Base-by-base conservation (phyloP, 331 rosid species). In the Phaseolus coccineus region DNA sequence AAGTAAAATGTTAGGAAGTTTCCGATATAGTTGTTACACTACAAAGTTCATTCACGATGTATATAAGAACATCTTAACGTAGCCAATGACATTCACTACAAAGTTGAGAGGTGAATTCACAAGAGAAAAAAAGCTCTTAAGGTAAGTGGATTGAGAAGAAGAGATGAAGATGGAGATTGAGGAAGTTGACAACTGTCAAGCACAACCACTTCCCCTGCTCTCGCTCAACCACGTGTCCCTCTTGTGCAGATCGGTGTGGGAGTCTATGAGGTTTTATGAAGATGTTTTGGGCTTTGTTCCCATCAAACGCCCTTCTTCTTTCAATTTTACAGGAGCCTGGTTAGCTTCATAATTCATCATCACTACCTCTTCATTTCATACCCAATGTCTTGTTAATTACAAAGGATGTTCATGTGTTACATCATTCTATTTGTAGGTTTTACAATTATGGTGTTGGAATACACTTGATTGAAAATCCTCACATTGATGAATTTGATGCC, bases 301-400 rank as follows among this genome's bases (percentile, higher is more conserved):
- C 85, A 88, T 93, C 88, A 91, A 91, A 85, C 89, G 96, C 70
- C 97, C 97, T 15, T 89, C 94, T 52, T 93, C 97, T 71, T 93
- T 93, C 89, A 88, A 89, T 13, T 93, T 93, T 85, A 89, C 84
- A 56, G 97, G 97, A 73, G 97, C 97, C 73, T 93, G 97, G 97
- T 90, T 44, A 80, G 80, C 14, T 62, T 1, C n/a, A n/a, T 30
- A 0, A 47, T 42, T 42, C 13, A 3, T 33, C 10, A 1, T 56
- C 61, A 44, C 35, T 11, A 19, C 22, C 51, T 51, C 22, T 27
- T 77, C 64, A 24, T 16, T 37, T 5, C 39, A 33, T 6, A 8
- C 55, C 22, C 44, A 71, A 61, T 61, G 27, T 61, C 33, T 77
- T 62, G 57, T 9, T 11, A 46, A 46, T 46, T 16, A 39, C 47